These are phyloP conservation scores for Nakazawaea ernobii DNA, from an alignment of 805 yeast genomes.

Conservation along the genomic window DNA sequence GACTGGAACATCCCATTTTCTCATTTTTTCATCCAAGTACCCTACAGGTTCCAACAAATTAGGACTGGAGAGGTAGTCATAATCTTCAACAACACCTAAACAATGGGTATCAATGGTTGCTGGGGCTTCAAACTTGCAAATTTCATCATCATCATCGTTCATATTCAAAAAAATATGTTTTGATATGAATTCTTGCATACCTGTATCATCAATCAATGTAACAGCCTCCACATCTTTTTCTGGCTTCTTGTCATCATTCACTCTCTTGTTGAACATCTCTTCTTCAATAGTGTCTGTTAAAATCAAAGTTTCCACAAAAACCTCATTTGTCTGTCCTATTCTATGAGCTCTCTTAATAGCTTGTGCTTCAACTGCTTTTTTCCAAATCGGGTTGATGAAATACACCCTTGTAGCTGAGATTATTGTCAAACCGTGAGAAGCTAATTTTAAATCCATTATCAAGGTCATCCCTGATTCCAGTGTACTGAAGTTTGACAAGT, in stretches of 20 bases:
- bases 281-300: slow-evolving; percentile 61
- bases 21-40: background rate
- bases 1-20: slow-evolving; percentile 32
- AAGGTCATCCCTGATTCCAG: slow-evolving; percentile 44
- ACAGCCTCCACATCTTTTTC: slow-evolving; percentile 8
- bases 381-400: slow-evolving; percentile 72
- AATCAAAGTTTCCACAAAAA: slow-evolving; percentile 63
- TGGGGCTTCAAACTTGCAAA: slow-evolving; percentile 28
- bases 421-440: slow-evolving; percentile 66
- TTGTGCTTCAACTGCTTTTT: slow-evolving; percentile 62
- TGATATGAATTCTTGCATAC: slow-evolving; percentile 51
- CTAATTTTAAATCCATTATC: slow-evolving; percentile 62
- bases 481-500: slow-evolving; percentile 45
- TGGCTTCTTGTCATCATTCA: slow-evolving; percentile 13
- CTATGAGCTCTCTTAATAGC: slow-evolving; percentile 75
- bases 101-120: slow-evolving; percentile 11
- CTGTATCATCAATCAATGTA: slow-evolving; percentile 52
- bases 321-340: slow-evolving; percentile 63
- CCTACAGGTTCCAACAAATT: slow-evolving; percentile 23
- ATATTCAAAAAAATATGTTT: slow-evolving; percentile 40
- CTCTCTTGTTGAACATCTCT: slow-evolving; percentile 48
- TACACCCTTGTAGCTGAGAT: slow-evolving; percentile 64
- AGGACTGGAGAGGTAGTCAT: slow-evolving; percentile 14
- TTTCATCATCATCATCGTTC: slow-evolving; percentile 27
- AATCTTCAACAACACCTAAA: slow-evolving; percentile 12